Base-by-base conservation (phyloP, 139 green algal genomes). In the Nannochloris sp. region DNA sequence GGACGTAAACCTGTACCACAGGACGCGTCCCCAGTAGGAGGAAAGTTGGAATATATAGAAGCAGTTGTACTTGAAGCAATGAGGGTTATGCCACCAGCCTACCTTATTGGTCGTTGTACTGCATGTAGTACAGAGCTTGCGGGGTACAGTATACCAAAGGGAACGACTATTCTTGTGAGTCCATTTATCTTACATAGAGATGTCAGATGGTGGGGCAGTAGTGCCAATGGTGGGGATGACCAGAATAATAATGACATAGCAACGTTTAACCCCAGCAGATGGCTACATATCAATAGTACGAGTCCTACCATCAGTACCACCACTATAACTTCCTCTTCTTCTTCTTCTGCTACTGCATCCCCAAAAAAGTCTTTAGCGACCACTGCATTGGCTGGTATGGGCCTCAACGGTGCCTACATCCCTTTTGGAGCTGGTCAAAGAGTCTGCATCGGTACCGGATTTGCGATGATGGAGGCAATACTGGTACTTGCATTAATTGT, bases 361-460 rank as follows among this genome's bases (percentile, higher is more conserved):
- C 42, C 23, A 48, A 51, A 46, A 14, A 63, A 54, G 38, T 8
- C 9, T 19, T 25, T 30, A 39, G 57, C 30, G 30, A 39, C 33
- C 53, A 35, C n/a, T 29, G 36, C 51, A 54, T 4, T 42, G 2
- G 54, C 65, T 3, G 31, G 24, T 7, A 62, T 92, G 63, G 88
- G 88, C 0, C 76, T 79, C 19, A 89, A 88, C 59, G 75, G 75
- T 0, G 71, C 65, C 0, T 89, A 87, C 59, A 14, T 90, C n/a
- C 87, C 87, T 0, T 92, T 92, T 71, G 85, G 87, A 7, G 85
- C 74, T 6, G 87, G 86, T 0, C 89, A 88, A 31, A 73, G 90
- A 6, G 88, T 87, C 56, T 97, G 90, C 81, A 92, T 97, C 12
- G 90, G 90, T 53, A 89, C 87, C 23, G 80, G 81, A 6, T 97